A percentile compares a stretch with the other conserved stretches of the same genome.
These are phyloP conservation scores for Astrothelium subdiscretum DNA, from an alignment of 495 filamentous ascomycete species.

Conservation along the genomic window DNA sequence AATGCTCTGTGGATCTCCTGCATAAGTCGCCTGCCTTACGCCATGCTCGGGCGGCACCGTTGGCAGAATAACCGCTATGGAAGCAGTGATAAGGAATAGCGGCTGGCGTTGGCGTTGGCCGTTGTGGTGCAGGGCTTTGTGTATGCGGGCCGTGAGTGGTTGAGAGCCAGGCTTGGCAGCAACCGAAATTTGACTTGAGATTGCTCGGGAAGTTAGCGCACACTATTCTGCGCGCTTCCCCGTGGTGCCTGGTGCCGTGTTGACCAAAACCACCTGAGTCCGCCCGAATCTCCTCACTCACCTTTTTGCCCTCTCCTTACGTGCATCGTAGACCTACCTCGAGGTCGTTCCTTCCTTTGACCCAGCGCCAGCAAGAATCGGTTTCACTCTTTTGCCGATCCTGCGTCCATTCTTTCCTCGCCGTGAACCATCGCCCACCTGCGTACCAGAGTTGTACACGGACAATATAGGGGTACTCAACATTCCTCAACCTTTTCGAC, in stretches of 20 bases:
- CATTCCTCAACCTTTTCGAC: not conserved
- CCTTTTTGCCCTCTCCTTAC: not conserved
- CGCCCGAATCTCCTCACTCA: not conserved
- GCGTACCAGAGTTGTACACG: not conserved
- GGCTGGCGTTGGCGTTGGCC: not conserved
- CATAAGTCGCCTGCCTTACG: not conserved
- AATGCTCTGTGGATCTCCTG: not conserved
- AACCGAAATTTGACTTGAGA: not conserved
- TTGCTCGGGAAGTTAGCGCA: not conserved
- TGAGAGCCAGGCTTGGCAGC: not conserved
- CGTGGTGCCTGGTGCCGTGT: not conserved
- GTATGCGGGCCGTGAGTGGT: not conserved
- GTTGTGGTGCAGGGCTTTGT: not conserved
- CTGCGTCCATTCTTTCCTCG: conserved; percentile 1
- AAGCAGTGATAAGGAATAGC: not conserved
- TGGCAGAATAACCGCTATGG: not conserved
- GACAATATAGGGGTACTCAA: not conserved
- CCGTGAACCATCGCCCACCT: not conserved
- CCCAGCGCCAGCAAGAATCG: not conserved
- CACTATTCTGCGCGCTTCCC: not conserved
- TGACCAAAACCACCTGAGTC: not conserved
- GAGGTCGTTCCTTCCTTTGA: conserved; percentile 1
- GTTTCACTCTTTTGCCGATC: conserved; percentile 1
- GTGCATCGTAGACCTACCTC: not conserved
- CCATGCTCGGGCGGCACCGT: not conserved